Conservation (phyloP, 192 early-diverging fungal species). For the Jimgerdemannia lactiflua region DNA sequence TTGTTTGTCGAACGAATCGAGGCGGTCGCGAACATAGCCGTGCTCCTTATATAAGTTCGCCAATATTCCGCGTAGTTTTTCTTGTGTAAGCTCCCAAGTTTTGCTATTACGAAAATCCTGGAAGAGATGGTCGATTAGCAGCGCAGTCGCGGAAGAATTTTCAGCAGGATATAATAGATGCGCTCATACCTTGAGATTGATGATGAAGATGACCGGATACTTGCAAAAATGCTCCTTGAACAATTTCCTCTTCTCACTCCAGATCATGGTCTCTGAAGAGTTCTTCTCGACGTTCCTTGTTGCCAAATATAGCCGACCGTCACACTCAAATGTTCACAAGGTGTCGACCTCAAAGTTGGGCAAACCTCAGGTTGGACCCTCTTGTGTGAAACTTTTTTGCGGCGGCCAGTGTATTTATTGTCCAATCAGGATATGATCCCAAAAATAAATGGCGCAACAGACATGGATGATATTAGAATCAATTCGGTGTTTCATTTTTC, state of each 20-base stretch:
- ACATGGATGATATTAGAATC: too few relatives aligned
- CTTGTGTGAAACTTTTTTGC: too few relatives aligned
- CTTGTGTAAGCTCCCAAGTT: slow-evolving; percentile 1
- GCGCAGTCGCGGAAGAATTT: not conserved
- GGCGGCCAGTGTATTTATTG: too few relatives aligned
- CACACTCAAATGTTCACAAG: too few relatives aligned
- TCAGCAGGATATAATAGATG: not conserved
- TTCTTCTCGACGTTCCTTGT: slow-evolving; percentile 6
- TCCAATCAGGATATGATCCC: too few relatives aligned
- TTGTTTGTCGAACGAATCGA: not conserved
- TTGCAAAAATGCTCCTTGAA: slow-evolving; percentile 9
- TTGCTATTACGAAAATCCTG: not conserved
- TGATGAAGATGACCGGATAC: slow-evolving; percentile 10
- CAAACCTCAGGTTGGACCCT: too few relatives aligned
- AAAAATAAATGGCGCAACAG: too few relatives aligned
- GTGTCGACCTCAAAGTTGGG: too few relatives aligned
- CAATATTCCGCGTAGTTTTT: not conserved
- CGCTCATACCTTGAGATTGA: slow-evolving; percentile 14
- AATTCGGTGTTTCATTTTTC: too few relatives aligned
- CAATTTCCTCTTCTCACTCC: slow-evolving; percentile 1
- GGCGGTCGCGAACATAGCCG: not conserved
- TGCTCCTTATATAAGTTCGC: not conserved
- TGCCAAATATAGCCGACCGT: not conserved
- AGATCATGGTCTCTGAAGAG: slow-evolving; percentile 10
- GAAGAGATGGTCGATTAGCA: slow-evolving; percentile 5